phyloP scores from a whole-genome alignment of 2,329 filamentous ascomycete species.

The Colletotrichum neosansevieriae region DNA sequence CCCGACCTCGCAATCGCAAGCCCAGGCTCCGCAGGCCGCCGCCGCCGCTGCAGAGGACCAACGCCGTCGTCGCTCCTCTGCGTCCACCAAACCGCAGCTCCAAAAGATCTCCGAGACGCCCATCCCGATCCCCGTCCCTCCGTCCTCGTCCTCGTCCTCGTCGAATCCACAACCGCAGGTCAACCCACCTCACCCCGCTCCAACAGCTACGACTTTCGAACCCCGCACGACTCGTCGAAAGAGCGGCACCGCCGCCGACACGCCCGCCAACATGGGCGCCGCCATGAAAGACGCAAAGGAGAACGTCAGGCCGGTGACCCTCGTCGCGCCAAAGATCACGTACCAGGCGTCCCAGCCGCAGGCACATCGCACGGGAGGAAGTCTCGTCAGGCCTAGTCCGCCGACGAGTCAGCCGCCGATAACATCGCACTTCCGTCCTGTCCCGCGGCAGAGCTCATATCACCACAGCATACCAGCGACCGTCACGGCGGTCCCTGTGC shows the following conservation, averaged over 20 bases:
- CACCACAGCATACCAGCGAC: constrained; percentile 21
- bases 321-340: constrained; percentile 56
- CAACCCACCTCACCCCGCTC: neutral
- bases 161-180: constrained; percentile 1
- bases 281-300: constrained; percentile 42
- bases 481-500: constrained; percentile 28
- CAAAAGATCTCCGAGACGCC: constrained; percentile 30
- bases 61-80: constrained; percentile 41
- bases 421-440: constrained; percentile 34
- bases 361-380: constrained; percentile 34
- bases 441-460: constrained; percentile 15
- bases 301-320: constrained; percentile 48
- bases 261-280: constrained; percentile 16
- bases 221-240: constrained; percentile 30
- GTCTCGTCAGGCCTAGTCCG: constrained; percentile 39
- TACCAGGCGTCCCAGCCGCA: constrained; percentile 54
- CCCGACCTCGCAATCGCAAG: constrained; percentile 42
- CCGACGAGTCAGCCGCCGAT: constrained; percentile 41
- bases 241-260: constrained; percentile 22
- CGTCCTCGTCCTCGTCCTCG: constrained; percentile 15
- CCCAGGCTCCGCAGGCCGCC: constrained; percentile 32
- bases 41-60: constrained; percentile 41
- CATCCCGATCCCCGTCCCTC: constrained; percentile 17
- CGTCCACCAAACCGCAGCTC: constrained; percentile 12
- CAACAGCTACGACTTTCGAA: neutral